Conservation (phyloP, 2,329 filamentous ascomycete species). For the Trichophyton benhamiae region DNA sequence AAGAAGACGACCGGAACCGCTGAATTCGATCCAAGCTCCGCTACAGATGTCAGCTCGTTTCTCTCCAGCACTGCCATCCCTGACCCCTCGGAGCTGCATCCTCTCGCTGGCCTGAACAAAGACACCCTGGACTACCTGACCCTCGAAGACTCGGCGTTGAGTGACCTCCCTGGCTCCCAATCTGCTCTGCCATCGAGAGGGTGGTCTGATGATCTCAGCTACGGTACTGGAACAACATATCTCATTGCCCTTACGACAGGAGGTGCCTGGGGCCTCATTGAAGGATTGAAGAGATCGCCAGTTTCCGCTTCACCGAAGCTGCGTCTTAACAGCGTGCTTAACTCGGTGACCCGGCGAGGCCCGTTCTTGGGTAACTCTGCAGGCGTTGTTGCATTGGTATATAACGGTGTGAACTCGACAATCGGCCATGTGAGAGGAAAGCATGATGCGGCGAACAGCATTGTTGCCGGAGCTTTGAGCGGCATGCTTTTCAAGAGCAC, state of each 20-base stretch:
- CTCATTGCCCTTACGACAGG: slow-evolving; percentile 73
- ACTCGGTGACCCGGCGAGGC: slow-evolving; percentile 82
- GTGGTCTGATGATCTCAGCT: slow-evolving; percentile 97
- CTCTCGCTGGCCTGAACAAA: slow-evolving; percentile 82
- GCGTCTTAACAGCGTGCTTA: slow-evolving; percentile 84
- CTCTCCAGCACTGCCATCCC: slow-evolving; percentile 63
- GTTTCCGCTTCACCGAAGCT: slow-evolving; percentile 73
- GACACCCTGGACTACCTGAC: slow-evolving; percentile 90
- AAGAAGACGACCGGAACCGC: slow-evolving; percentile 44
- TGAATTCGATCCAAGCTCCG: slow-evolving; percentile 58
- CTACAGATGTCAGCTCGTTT: slow-evolving; percentile 76
- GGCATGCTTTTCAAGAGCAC: slow-evolving; percentile 97
- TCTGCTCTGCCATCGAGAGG: slow-evolving; percentile 87
- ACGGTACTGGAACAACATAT: slow-evolving; percentile 91
- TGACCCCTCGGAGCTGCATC: slow-evolving; percentile 81
- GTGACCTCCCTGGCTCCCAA: slow-evolving; percentile 70
- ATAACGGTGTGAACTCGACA: slow-evolving; percentile 83
- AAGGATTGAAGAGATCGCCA: slow-evolving; percentile 65
- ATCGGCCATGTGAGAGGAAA: slow-evolving; percentile 69
- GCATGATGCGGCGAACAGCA: slow-evolving; percentile 81
- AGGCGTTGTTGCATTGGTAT: slow-evolving; percentile 87
- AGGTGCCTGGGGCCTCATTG: slow-evolving; percentile 82
- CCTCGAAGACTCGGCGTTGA: slow-evolving; percentile 81
- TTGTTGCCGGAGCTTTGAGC: slow-evolving; percentile 72
- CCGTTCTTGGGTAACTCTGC: slow-evolving; percentile 95